A percentile compares a stretch with the other conserved stretches of the same genome.
Conservation (phyloP, 2,329 filamentous ascomycete species). For the Cercospora berteroae region DNA sequence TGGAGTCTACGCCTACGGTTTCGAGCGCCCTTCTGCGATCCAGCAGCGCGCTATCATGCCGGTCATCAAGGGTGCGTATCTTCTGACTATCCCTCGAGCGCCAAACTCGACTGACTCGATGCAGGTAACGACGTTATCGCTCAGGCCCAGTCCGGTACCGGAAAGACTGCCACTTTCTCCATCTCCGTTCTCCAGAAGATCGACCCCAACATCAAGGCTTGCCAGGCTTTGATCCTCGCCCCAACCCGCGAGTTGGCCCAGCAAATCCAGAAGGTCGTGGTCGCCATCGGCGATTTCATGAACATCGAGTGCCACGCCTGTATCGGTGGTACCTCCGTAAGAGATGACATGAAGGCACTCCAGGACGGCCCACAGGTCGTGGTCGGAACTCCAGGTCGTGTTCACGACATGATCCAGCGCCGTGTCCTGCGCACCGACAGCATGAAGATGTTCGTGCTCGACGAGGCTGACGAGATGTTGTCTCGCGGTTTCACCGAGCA, state of each 20-base stretch:
- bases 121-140: slow-evolving; percentile 97
- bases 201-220: slow-evolving; percentile 89
- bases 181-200: slow-evolving; percentile 99
- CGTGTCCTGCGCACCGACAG: slow-evolving; percentile 93
- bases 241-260: slow-evolving; percentile 97
- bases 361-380: slow-evolving; percentile 95
- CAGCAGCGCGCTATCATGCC: slow-evolving; percentile 99
- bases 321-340: slow-evolving; percentile 96
- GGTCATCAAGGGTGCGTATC: slow-evolving; percentile 89
- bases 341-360: slow-evolving; percentile 98
- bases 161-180: slow-evolving; percentile 99
- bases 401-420: slow-evolving; percentile 99
- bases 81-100: background rate
- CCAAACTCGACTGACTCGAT: slow-evolving; percentile 16
- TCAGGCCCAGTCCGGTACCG: slow-evolving; percentile 98
- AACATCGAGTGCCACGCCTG: slow-evolving; percentile 98
- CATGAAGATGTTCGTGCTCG: slow-evolving; percentile 99
- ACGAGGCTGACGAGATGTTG: slow-evolving; percentile 99
- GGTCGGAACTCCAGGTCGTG: slow-evolving; percentile 96
- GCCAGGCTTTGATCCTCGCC: slow-evolving; percentile 96
- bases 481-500: slow-evolving; percentile 99
- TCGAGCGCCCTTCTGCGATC: slow-evolving; percentile 98
- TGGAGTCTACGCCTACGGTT: slow-evolving; percentile 99
- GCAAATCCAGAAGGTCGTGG: slow-evolving; percentile 99
- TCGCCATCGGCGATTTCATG: slow-evolving; percentile 99